These are phyloP conservation scores for Cucurbita maxima DNA, from an alignment of 306 rosid species.

Conservation along the genomic window DNA sequence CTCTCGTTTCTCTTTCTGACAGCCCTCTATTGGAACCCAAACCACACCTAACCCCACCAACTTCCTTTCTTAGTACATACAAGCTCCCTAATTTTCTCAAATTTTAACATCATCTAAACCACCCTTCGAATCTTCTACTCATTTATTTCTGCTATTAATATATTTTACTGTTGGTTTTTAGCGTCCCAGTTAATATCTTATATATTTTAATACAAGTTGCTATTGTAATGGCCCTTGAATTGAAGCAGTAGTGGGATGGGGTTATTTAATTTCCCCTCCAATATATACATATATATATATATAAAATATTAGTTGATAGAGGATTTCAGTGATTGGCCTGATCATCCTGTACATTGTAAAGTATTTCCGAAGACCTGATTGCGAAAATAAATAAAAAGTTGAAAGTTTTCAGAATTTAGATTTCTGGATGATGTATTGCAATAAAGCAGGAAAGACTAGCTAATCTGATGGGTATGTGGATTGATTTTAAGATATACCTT, in stretches of 20 bases:
- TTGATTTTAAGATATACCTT: constrained; percentile 8
- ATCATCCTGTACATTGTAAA: not conserved
- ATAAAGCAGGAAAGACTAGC: not conserved
- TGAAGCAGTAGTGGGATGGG: not conserved
- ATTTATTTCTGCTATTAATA: not conserved
- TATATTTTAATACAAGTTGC: not conserved
- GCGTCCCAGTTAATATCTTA: not conserved
- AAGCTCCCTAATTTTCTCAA: not conserved
- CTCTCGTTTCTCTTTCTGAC: too few species aligned
- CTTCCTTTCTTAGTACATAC: not conserved
- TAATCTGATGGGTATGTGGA: not conserved
- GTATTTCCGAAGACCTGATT: not conserved
- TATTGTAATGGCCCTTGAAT: not conserved
- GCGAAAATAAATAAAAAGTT: not conserved
- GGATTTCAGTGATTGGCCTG: not conserved
- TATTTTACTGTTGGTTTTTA: not conserved
- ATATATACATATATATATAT: not conserved
- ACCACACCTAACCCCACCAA: not conserved
- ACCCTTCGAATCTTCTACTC: not conserved
- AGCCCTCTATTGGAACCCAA: too few species aligned
- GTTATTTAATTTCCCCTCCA: not conserved
- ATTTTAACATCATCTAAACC: not conserved
- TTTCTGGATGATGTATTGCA: not conserved
- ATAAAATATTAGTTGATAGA: not conserved
- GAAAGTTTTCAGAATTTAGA: too few species aligned